Base-by-base conservation (phyloP, 176 grass and related monocot genomes). In the Phragmites australis region DNA sequence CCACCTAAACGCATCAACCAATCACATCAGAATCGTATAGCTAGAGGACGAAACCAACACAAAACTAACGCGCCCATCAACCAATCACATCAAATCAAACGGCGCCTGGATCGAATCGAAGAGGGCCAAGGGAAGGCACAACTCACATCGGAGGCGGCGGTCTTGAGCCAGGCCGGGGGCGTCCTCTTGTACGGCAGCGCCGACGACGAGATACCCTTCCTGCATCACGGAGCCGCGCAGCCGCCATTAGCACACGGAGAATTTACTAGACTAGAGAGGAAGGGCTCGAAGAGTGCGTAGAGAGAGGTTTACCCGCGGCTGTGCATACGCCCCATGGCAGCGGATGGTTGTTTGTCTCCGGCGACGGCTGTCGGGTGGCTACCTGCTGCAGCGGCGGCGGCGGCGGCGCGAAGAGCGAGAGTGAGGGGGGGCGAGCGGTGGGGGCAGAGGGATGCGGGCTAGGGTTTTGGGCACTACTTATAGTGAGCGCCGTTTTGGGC, bases 101-200 rank as follows among this genome's bases (percentile, higher is more conserved):
- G 22, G 46, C 77, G 31, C 43, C 21, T 31, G 15, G n/a, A 44
- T 9, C 47, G 18, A 43, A 77, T 22, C n/a, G 19, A 54, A 21
- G 48, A 21, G 34, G 12, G 21, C 49, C 26, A 37, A 42, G 8
- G 31, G 3, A 72, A 44, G 21, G 9, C 54, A 8, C n/a, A n/a
- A n/a, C 76, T 53, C 54, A 97, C 93, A 55, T 97, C 90, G 31
- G 83, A n/a, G 68, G 86, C 2, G n/a, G 86, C 78, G 17, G 87
- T 93, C 88, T 97, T 97, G 61, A 97, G 78, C 90, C 93, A 97
- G 81, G 6, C 67, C 6, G 93, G 88, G 3, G 93, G 90, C 25
- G 88, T 93, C 85, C 90, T 90, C 93, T 93, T 97, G 88, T 93
- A 97, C 46, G 93, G 93, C 16, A 97, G 80, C 44, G 90, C 93